phyloP scores from a whole-genome alignment of 345 rosid species.

The Aurinia saxatilis region DNA sequence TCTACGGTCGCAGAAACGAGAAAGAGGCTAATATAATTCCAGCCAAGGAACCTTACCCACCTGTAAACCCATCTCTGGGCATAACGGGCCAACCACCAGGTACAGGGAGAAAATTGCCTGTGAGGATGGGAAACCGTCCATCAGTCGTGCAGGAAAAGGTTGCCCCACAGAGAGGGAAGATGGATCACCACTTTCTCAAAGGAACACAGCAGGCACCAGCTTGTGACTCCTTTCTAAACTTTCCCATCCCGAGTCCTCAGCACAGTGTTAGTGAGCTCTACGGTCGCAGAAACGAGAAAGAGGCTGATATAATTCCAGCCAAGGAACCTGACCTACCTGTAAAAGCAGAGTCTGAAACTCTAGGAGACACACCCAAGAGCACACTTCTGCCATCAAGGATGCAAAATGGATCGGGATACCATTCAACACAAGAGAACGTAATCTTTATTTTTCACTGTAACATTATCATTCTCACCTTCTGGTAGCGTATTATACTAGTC shows the following conservation, averaged over 20 bases:
- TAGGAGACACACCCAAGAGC: not conserved
- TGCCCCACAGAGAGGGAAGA: slow-evolving; percentile 28
- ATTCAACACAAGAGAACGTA: not conserved
- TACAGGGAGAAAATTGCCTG: too few species aligned
- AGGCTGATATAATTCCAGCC: slow-evolving; percentile 27
- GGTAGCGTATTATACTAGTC: not conserved
- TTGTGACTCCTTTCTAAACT: slow-evolving; percentile 8
- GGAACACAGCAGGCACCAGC: slow-evolving; percentile 32
- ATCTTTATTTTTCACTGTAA: not conserved
- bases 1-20: slow-evolving; percentile 29
- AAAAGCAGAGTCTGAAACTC: not conserved
- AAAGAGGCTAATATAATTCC: slow-evolving; percentile 29
- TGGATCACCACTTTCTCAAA: too few species aligned
- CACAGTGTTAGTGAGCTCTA: slow-evolving; percentile 28
- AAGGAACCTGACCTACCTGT: too few species aligned
- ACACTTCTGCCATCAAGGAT: not conserved
- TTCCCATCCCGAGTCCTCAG: slow-evolving; percentile 31
- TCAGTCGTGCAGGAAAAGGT: slow-evolving; percentile 32
- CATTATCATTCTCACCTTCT: not conserved
- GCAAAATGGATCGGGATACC: not conserved
- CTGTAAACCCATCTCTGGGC: too few species aligned
- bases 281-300: slow-evolving; percentile 31
- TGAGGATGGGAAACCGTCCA: slow-evolving; percentile 40
- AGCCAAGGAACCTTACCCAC: too few species aligned
- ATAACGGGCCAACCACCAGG: too few species aligned